A percentile compares a stretch with the other conserved stretches of the same genome.
Conservation (phyloP, 2,329 filamentous ascomycete genomes). For the Mollisia scopiformis region DNA sequence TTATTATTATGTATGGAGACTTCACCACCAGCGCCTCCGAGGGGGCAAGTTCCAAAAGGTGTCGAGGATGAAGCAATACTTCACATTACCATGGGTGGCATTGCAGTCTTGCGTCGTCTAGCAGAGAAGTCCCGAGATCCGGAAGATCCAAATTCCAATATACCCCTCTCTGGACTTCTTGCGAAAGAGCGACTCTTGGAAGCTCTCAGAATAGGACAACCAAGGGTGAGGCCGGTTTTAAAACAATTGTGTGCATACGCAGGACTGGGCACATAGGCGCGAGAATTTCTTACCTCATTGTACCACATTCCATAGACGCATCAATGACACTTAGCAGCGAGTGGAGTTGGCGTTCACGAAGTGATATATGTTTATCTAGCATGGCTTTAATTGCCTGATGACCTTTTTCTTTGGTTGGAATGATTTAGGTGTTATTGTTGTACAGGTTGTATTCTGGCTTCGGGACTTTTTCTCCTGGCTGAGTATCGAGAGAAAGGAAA, state of each 20-base stretch:
- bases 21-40: slow-evolving; percentile 55
- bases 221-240: slow-evolving; percentile 66
- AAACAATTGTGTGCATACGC: slow-evolving; percentile 70
- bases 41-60: slow-evolving; percentile 32
- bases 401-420: slow-evolving; percentile 20
- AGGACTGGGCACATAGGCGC: slow-evolving; percentile 47
- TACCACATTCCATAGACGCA: slow-evolving; percentile 37
- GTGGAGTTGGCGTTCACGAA: slow-evolving; percentile 33
- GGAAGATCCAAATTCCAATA: slow-evolving; percentile 49
- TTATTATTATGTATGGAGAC: slow-evolving; percentile 63
- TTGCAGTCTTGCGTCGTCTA: slow-evolving; percentile 69
- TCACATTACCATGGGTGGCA: slow-evolving; percentile 66
- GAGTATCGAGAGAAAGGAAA: slow-evolving; percentile 14
- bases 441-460: slow-evolving; percentile 29
- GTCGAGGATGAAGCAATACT: slow-evolving; percentile 39
- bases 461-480: slow-evolving; percentile 15
- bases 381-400: slow-evolving; percentile 21
- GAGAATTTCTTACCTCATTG: slow-evolving; percentile 29
- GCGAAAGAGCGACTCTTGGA: slow-evolving; percentile 69
- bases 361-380: slow-evolving; percentile 23
- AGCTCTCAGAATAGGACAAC: slow-evolving; percentile 65
- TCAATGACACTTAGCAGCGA: slow-evolving; percentile 31
- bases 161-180: slow-evolving; percentile 66
- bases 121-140: slow-evolving; percentile 68
- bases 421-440: slow-evolving; percentile 21